Base-by-base conservation (phyloP, 768 basidiomycete genomes). In the Serendipita sp. region DNA sequence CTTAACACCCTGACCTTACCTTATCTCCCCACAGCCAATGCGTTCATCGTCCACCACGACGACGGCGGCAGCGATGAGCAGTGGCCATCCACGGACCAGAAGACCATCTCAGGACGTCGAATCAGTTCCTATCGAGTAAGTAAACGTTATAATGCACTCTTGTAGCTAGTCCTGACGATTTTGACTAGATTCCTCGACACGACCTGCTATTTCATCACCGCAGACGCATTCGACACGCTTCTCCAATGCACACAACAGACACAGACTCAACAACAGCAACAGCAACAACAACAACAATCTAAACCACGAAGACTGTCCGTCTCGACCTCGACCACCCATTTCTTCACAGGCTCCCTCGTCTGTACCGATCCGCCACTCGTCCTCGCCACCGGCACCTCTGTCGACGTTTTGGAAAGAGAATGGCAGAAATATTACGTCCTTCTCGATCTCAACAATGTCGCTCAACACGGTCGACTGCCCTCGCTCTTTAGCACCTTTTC, bases 171-270 rank as follows among this genome's bases (percentile, higher is more conserved):
- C 23, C 30, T 11, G 32, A 7, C n/a, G 34, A 8, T n/a, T 10
- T 35, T 28, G 56, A 10, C 15, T 35, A 60, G 56, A 60, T 32
- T 60, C 8, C 23, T 60, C 56, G 56, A 60, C 34, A n/a, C 56
- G 56, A 60, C 56, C 23, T 60, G 56, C n/a, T 60, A 60, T 35
- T 60, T 60, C 35, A 60, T 60, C 56, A 60, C 56, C 35, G n/a
- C 56, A n/a, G n/a, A 23, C 35, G 56, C 56, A n/a, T 60, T 60
- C 35, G 56, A 60, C 35, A 60, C 56, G 16, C 56, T 60, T 28
- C 56, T 60, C 10, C 56, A 60, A 60, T 60, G 56, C 35, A 60
- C 56, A 32, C 35, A 23, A 35, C 10, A 8, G 8, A 23, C 13
- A 7, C 35, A 23, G 3, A 10, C 56, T 1, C 4, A 7, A 10